Base-by-base conservation (phyloP, 192 early-diverging fungal genomes). In the Podila horticola region DNA sequence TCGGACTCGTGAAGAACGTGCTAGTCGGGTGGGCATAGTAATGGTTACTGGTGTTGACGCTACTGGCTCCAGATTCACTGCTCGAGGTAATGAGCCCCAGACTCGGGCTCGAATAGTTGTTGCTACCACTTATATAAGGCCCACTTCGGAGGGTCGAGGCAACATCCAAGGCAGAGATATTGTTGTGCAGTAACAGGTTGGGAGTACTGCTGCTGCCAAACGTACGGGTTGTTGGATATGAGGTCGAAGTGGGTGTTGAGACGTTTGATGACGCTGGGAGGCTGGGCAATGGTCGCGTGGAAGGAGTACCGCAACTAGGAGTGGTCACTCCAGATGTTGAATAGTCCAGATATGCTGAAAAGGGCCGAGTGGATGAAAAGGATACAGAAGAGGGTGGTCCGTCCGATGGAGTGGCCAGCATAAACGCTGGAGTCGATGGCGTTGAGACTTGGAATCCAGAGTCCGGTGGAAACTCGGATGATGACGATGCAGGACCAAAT, bases 1-100 rank as follows among this genome's bases (percentile, higher is more conserved):
- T 65, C 3, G 77, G 71, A 33, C 77, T 81, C 3, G 58, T 73
- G 41, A 81, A 81, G 48, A 69, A 73, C 12, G 51, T 34, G 29
- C 29, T 72, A 0, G 71, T 73, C 24, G 71, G 71, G n/a, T 64
- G 55, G 17, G 38, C 7, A 45, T 38, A 28, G 19, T 71, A 51
- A 20, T 55, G 20, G 22, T 11, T 55, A 10, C 24, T 55, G 20
- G 20, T 22, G 22, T 22, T 55, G 52, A 8, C 11, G 52, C 22
- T 55, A 55, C 52, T 55, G n/a, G 7, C 6, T 22, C 41, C 41
- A 45, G 41, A 45, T 45, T 24, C 52, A 55, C 24, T 55, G 52
- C 24, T n/a, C 52, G 24, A 55, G 24, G 7, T 22, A n/a, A 26
- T 17, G 24, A 55, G 52, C 20, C 52, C 52, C n/a, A 55, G 22